Evolutionary conservation across 2,329 filamentous ascomycete species (phyloP), one percentile per base, ranked within the genome.

Genomic region (Curvularia verruculosa): DNA sequence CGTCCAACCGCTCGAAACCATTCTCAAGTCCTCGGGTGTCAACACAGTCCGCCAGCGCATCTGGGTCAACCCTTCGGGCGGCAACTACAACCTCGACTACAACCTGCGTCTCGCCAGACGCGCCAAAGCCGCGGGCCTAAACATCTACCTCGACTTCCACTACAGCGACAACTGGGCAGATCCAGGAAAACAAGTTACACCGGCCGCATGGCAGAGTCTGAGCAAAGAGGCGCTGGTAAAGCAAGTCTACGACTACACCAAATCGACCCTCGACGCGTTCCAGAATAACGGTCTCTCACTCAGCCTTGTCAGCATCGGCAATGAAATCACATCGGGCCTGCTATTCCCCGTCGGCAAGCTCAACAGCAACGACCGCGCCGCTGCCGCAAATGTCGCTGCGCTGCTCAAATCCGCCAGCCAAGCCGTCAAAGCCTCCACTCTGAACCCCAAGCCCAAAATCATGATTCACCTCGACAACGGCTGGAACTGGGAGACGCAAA

Each of bases 381-480:
- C 70, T 15, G 68, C 69, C 6, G 78, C 78, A 63, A 90, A 89
- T 71, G 83, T 90, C 29, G 87, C 87, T 0, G 76, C 77, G 0
- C 78, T 92, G 21, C 81, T 91, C 8, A 84, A 89, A 68, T 86
- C 86, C 6, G 88, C 85, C 0, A 81, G 85, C 0, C 83, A 80
- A 55, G 89, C 85, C 2, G 82, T 92, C 67, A 88, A 86, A 66
- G 85, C 89, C 66, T 88, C 85, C 4, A 78, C 75, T 3, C 76
- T 89, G 24, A 73, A 72, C 39, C 79, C 82, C 0, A 81, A 83
- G 60, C 87, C 88, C 1, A 84, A 87, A 70, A 89, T 91, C 73
- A 87, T 91, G 86, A 84, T 91, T 39, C 89, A 91, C 67, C 81
- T 91, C 3, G 88, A 91, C 72, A 88, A 90, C 67, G 89, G 89